phyloP scores from a whole-genome alignment of 2,329 filamentous ascomycete species.

The Pyrenophora seminiperda region DNA sequence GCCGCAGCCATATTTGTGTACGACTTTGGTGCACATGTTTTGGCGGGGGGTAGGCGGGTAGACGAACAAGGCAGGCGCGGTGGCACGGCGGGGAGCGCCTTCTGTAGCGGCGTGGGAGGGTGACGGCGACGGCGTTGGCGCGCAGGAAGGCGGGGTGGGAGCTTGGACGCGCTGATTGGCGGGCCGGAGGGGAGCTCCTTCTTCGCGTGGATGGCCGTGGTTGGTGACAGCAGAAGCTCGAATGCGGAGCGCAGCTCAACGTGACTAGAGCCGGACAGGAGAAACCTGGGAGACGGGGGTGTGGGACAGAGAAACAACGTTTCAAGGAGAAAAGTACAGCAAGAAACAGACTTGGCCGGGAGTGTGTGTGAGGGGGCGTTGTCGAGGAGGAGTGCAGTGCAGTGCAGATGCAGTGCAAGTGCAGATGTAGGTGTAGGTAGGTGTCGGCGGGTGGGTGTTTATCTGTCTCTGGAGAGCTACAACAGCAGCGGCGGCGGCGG shows the following conservation, averaged over 20 bases:
- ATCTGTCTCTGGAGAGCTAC: no score
- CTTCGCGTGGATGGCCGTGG: slow-evolving; percentile 14
- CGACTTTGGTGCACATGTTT: slow-evolving; percentile 55
- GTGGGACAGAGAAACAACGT: neutral
- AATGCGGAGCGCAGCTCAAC: slow-evolving; percentile 18
- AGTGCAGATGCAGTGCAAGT: no score
- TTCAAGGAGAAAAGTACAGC: neutral
- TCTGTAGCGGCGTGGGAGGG: slow-evolving; percentile 25
- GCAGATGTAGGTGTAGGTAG: slow-evolving; percentile 8
- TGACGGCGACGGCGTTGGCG: slow-evolving; percentile 10
- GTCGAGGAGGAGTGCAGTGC: slow-evolving; percentile 15
- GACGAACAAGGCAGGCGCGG: slow-evolving; percentile 23
- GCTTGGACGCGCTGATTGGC: slow-evolving; percentile 35
- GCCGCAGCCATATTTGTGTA: slow-evolving; percentile 55
- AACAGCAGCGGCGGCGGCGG: slow-evolving; percentile 11
- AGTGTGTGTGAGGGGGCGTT: slow-evolving; percentile 15
- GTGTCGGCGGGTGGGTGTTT: neutral
- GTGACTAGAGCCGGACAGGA: neutral
- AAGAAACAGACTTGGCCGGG: neutral
- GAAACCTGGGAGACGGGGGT: neutral
- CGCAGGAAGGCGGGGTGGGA: slow-evolving; percentile 30
- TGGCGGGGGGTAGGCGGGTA: slow-evolving; percentile 24
- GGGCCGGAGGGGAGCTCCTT: slow-evolving; percentile 28
- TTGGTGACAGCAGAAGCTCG: slow-evolving; percentile 2
- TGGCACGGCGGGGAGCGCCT: slow-evolving; percentile 31